Percentiles rank a stretch among this genome's conserved stretches.
Conservation (phyloP, 2,329 filamentous ascomycete species). For the Diaporthe sp. region DNA sequence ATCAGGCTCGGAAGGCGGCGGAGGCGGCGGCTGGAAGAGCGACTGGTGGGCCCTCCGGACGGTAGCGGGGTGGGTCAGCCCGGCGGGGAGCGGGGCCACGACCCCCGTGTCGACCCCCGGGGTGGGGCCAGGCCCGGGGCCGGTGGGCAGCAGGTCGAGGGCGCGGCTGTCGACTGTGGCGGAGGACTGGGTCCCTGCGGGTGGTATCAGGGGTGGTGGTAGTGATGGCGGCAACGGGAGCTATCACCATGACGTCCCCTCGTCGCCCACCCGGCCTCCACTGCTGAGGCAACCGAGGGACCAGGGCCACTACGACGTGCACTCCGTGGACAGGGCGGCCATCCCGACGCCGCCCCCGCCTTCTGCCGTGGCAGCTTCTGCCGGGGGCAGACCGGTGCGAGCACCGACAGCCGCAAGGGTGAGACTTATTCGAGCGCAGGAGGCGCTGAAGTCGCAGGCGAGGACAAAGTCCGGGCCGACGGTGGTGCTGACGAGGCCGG, state of each 20-base stretch:
- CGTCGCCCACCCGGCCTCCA: constrained; percentile 1
- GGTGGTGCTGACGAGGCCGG: constrained; percentile 35
- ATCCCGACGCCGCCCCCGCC: constrained; percentile 24
- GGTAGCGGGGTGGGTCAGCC: constrained; percentile 23
- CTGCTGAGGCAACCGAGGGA: background rate
- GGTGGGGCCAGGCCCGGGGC: background rate
- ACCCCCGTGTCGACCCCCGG: constrained; percentile 29
- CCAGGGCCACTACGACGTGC: background rate
- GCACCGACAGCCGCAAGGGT: constrained; percentile 35
- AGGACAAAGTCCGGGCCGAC: constrained; percentile 2
- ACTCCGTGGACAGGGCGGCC: constrained; percentile 13
- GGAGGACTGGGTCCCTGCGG: background rate
- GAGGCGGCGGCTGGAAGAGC: constrained; percentile 18
- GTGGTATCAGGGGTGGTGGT: background rate
- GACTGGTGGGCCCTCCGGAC: constrained; percentile 30
- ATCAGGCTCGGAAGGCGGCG: background rate
- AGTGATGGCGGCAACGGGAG: background rate
- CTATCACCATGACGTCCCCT: background rate
- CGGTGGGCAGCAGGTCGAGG: background rate
- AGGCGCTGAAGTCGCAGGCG: constrained; percentile 35
- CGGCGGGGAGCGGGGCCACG: constrained; percentile 27
- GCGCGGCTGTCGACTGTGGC: constrained; percentile 25
- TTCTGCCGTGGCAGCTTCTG: background rate
- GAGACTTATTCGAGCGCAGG: constrained; percentile 35
- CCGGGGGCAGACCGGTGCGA: background rate